Base-by-base conservation (phyloP, 495 filamentous ascomycete species). In the Aspergillus kassunensis region DNA sequence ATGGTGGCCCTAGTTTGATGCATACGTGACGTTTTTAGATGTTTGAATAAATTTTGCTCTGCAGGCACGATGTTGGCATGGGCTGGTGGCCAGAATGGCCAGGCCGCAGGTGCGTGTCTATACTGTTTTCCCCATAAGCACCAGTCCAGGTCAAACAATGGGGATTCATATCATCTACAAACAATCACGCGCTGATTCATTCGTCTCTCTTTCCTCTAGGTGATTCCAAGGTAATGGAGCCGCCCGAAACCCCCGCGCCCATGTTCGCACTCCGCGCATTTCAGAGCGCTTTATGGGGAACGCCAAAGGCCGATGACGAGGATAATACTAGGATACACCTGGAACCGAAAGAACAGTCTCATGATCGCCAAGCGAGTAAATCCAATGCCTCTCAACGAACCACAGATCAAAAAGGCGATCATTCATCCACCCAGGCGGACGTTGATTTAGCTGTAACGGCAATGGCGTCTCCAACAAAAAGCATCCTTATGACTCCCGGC, bases 181-280 rank as follows among this genome's bases (percentile, higher is more conserved):
- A 43, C n/a, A 23, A 39, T 45, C 25, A 42, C 55, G 49, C 49
- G 44, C 61, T 60, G 46, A 60, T 55, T 53, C 48, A 54, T 50
- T 56, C 47, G 50, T 40, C 41, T 24, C 16, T 44, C 33, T 43
- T 46, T 51, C 36, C 30, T 29, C 42, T 23, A 74, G 71, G 69
- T 53, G 62, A 66, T 54, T 69, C 70, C 25, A 71, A 61, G 53
- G 51, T 70, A 29, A 49, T 64, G 40, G 90, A 96, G 37, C 76
- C 80, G 7, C 93, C 92, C 52, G 89, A 96, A 55, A 97, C 93
- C 6, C 95, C 93, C 10, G 95, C 90, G 21, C 90, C 91, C 19
- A 81, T 96, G 2, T 97, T 98, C 72, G 92, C 91, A 11, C 81
- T 93, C 50, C 90, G 91, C 60, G 95, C 93, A 15, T 83, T 97